Evolutionary conservation across 1,139 yeast species (phyloP).

Genomic region (Candida anutae): DNA sequence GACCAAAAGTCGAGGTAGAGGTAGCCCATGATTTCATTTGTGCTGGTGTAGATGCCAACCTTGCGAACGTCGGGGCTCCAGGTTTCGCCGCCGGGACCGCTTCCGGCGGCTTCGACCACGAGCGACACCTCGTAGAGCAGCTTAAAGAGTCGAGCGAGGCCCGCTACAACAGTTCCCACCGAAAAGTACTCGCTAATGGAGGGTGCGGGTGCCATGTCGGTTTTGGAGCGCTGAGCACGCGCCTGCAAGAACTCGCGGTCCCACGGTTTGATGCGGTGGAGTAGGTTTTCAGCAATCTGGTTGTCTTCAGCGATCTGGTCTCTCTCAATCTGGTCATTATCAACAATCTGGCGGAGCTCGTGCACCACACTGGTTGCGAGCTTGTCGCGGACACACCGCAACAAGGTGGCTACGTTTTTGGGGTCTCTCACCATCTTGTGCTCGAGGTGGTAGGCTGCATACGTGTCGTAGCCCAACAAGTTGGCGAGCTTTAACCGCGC

Average conservation of each 20-base stretch:
- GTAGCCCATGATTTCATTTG: slow-evolving; percentile 25
- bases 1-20: slow-evolving; percentile 42
- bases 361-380: slow-evolving; percentile 13
- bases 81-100: slow-evolving; percentile 69
- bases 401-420: slow-evolving; percentile 62
- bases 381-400: slow-evolving; percentile 49
- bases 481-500: slow-evolving; percentile 67
- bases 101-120: slow-evolving; percentile 46
- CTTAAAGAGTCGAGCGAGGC: slow-evolving; percentile 64
- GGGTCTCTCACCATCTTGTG: slow-evolving; percentile 90
- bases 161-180: slow-evolving; percentile 80
- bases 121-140: slow-evolving; percentile 70
- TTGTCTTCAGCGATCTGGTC: too few relatives aligned
- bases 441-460: slow-evolving; percentile 71
- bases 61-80: slow-evolving; percentile 91
- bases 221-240: slow-evolving; percentile 9
- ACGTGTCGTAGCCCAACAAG: slow-evolving; percentile 65
- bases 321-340: too few relatives aligned
- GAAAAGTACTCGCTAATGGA: slow-evolving; percentile 51
- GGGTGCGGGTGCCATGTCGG: background rate
- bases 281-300: background rate
- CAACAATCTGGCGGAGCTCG: background rate
- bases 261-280: slow-evolving; percentile 68
- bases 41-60: slow-evolving; percentile 50
- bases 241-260: slow-evolving; percentile 67